A percentile compares a stretch with the other conserved stretches of the same genome.
Conservation (phyloP, 805 yeast species). For the Ogataea pilisensis region DNA sequence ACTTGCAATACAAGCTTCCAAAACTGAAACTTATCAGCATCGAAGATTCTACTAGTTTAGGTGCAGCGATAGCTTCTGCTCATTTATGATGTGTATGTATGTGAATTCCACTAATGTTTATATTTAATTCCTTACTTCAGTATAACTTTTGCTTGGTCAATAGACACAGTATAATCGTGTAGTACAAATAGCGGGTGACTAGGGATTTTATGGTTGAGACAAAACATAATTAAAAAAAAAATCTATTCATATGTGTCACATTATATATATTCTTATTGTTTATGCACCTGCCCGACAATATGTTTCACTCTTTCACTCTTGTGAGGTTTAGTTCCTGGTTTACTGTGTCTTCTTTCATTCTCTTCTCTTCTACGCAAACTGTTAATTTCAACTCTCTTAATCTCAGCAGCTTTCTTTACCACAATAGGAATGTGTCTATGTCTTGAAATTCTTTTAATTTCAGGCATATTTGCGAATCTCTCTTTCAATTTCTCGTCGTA, state of each 20-base stretch:
- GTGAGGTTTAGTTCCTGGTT: constrained; percentile 53
- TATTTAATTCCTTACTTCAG: no score
- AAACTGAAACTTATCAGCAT: constrained; percentile 36
- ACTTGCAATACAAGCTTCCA: constrained; percentile 24
- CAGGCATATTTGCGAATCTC: constrained; percentile 94
- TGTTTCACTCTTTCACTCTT: constrained; percentile 81
- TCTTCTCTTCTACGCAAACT: constrained; percentile 77
- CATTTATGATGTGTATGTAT: neutral
- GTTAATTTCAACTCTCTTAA: constrained; percentile 68
- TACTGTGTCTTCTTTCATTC: constrained; percentile 77
- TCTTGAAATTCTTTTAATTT: constrained; percentile 79
- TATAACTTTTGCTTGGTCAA: no score
- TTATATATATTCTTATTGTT: constrained; percentile 26
- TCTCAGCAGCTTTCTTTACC: constrained; percentile 85
- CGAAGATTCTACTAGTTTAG: constrained; percentile 45
- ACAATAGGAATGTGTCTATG: constrained; percentile 90
- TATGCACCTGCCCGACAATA: constrained; percentile 74
- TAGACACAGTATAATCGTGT: no score
- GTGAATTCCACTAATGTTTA: no score
- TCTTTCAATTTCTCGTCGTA: constrained; percentile 90
- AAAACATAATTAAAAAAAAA: no score
- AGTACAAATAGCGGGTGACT: no score
- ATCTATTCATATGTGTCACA: neutral
- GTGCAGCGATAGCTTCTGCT: constrained; percentile 50
- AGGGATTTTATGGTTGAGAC: no score